These are phyloP conservation scores for Dryas octopetala DNA, from an alignment of 306 rosid species.

Conservation along the genomic window DNA sequence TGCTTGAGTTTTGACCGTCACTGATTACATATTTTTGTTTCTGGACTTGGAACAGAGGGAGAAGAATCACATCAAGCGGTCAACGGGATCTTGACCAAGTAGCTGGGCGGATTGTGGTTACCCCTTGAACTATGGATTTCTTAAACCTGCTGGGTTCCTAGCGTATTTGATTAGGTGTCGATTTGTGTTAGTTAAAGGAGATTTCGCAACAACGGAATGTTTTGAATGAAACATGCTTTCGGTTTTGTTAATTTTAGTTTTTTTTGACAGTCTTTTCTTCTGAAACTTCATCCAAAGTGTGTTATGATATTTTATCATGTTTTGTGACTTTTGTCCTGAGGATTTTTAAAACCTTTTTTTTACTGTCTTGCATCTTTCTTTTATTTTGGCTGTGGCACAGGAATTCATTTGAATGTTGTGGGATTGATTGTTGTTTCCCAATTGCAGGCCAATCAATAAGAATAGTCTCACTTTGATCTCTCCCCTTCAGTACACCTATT, in stretches of 20 bases:
- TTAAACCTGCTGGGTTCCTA: background rate
- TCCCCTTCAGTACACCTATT: too few species aligned
- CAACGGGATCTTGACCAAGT: slow-evolving; percentile 66
- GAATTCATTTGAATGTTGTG: too few species aligned
- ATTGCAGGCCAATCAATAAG: too few species aligned
- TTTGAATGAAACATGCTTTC: background rate
- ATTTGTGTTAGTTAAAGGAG: slow-evolving; percentile 12
- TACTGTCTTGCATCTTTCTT: background rate
- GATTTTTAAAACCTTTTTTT: background rate
- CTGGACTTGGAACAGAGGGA: slow-evolving; percentile 38
- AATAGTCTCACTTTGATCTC: too few species aligned
- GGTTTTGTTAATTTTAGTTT: slow-evolving; percentile 11
- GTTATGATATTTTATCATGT: slow-evolving; percentile 1
- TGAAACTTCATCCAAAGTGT: background rate
- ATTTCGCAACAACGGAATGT: slow-evolving; percentile 1
- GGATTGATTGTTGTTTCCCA: too few species aligned
- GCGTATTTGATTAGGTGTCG: slow-evolving; percentile 10
- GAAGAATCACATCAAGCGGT: slow-evolving; percentile 54
- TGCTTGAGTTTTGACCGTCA: background rate
- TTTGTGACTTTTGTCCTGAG: background rate
- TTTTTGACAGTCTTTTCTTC: background rate
- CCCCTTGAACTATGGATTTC: slow-evolving; percentile 32
- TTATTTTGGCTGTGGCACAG: too few species aligned
- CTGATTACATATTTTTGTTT: background rate
- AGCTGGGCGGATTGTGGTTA: slow-evolving; percentile 57